Conservation (phyloP, 768 basidiomycete species). For the Tricholoma terreum region DNA sequence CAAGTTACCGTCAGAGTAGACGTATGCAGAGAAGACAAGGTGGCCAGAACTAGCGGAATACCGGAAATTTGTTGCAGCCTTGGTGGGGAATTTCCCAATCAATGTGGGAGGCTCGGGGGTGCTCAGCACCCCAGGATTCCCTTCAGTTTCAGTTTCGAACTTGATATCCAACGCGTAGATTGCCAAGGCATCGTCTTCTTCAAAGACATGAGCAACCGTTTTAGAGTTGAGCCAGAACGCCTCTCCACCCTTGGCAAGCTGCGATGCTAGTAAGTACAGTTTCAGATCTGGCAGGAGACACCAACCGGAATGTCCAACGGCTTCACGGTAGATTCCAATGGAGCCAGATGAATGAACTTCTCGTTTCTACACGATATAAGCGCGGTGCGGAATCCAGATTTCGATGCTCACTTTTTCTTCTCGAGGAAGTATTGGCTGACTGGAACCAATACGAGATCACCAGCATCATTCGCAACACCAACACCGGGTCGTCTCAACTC, state of each 20-base stretch:
- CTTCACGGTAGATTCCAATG: slow-evolving; percentile 48
- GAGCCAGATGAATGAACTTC: slow-evolving; percentile 62
- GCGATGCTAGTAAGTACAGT: neutral
- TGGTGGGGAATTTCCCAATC: slow-evolving; percentile 67
- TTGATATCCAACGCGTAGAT: slow-evolving; percentile 60
- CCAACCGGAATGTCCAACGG: slow-evolving; percentile 54
- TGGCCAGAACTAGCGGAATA: slow-evolving; percentile 51
- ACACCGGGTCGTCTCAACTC: slow-evolving; percentile 62
- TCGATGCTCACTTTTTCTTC: slow-evolving; percentile 65
- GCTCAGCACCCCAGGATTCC: slow-evolving; percentile 25
- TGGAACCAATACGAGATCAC: slow-evolving; percentile 66
- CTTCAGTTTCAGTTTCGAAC: slow-evolving; percentile 31
- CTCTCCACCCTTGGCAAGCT: slow-evolving; percentile 67
- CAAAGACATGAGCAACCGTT: slow-evolving; percentile 69
- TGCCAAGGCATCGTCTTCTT: slow-evolving; percentile 49
- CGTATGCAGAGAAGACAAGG: slow-evolving; percentile 84
- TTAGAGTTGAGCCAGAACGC: slow-evolving; percentile 75
- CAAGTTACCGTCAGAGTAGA: slow-evolving; percentile 74
- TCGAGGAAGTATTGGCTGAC: slow-evolving; percentile 69
- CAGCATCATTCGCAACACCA: slow-evolving; percentile 64
- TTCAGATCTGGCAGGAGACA: slow-evolving; percentile 4
- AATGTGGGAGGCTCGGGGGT: slow-evolving; percentile 39
- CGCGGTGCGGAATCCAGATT: neutral
- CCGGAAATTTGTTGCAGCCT: slow-evolving; percentile 67
- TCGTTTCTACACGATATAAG: slow-evolving; percentile 48